phyloP scores from a whole-genome alignment of 2,329 filamentous ascomycete genomes.

The Colletotrichum horii region DNA sequence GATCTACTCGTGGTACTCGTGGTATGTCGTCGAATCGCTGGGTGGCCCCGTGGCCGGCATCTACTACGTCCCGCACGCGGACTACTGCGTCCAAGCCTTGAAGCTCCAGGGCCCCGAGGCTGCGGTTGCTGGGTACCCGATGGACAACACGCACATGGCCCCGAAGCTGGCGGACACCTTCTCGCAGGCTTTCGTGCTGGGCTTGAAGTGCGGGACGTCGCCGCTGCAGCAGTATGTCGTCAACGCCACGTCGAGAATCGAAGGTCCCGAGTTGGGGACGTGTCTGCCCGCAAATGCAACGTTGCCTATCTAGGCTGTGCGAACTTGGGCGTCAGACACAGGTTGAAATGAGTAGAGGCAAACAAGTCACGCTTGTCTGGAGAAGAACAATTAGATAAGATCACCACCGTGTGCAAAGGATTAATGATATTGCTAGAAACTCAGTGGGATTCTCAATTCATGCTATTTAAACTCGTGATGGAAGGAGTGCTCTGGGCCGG shows the following conservation, averaged over 20 bases:
- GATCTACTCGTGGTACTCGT: constrained; percentile 61
- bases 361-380: neutral
- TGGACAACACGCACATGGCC: constrained; percentile 68
- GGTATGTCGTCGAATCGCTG: constrained; percentile 26
- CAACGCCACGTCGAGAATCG: constrained; percentile 10
- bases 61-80: constrained; percentile 63
- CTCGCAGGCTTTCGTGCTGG: constrained; percentile 59
- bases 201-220: constrained; percentile 3
- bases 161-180: constrained; percentile 58
- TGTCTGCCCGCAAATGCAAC: constrained; percentile 9
- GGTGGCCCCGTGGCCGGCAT: constrained; percentile 43
- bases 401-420: neutral
- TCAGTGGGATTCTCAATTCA: neutral
- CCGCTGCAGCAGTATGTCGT: constrained; percentile 9
- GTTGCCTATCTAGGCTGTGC: neutral
- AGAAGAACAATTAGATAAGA: neutral
- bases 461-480: neutral
- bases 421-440: neutral
- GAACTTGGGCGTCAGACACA: neutral
- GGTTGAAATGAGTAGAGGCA: neutral
- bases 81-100: constrained; percentile 60
- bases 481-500: fast-evolving
- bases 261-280: neutral
- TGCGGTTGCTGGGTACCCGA: constrained; percentile 61
- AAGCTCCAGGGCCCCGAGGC: constrained; percentile 50